A percentile compares a stretch with the other conserved stretches of the same genome.
phyloP scores from a whole-genome alignment of 257 asterid species.

The Agastache rugosa region DNA sequence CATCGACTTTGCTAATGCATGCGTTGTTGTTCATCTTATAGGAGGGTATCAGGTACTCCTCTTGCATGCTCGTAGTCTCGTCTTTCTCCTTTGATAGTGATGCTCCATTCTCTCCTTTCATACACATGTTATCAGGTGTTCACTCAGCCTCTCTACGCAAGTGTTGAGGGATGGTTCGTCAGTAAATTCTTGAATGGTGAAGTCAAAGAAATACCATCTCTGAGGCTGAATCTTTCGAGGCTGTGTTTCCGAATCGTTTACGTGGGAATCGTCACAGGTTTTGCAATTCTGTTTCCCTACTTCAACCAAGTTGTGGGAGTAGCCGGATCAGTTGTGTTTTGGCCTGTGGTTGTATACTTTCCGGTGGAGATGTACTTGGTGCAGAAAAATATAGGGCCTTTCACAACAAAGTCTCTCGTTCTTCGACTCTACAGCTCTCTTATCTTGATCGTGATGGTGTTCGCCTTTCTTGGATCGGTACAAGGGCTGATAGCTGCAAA shows the following conservation, averaged over 20 bases:
- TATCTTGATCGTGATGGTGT: slow-evolving; percentile 54
- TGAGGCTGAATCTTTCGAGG: slow-evolving; percentile 53
- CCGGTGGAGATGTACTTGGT: slow-evolving; percentile 84
- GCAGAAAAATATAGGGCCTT: slow-evolving; percentile 52
- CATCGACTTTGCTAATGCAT: slow-evolving; percentile 82
- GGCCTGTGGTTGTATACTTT: slow-evolving; percentile 80
- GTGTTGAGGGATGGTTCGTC: slow-evolving; percentile 51
- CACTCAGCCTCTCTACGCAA: slow-evolving; percentile 77
- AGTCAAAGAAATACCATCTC: slow-evolving; percentile 46
- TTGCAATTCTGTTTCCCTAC: slow-evolving; percentile 69
- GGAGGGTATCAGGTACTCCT: slow-evolving; percentile 81
- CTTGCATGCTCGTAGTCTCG: not conserved
- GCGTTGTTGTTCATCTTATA: slow-evolving; percentile 73
- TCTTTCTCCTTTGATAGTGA: not conserved
- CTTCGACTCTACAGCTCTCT: slow-evolving; percentile 52
- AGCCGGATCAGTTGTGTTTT: slow-evolving; percentile 74
- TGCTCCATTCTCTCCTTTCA: not conserved
- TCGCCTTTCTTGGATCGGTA: slow-evolving; percentile 79
- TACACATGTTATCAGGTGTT: slow-evolving; percentile 36
- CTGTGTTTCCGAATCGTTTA: slow-evolving; percentile 61
- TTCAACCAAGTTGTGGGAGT: slow-evolving; percentile 79
- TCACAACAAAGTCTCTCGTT: slow-evolving; percentile 50
- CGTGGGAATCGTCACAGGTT: slow-evolving; percentile 60
- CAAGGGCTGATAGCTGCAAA: slow-evolving; percentile 58
- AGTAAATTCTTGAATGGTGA: slow-evolving; percentile 44